These are phyloP conservation scores for Pichia californica DNA, from an alignment of 805 yeast species.

Conservation along the genomic window DNA sequence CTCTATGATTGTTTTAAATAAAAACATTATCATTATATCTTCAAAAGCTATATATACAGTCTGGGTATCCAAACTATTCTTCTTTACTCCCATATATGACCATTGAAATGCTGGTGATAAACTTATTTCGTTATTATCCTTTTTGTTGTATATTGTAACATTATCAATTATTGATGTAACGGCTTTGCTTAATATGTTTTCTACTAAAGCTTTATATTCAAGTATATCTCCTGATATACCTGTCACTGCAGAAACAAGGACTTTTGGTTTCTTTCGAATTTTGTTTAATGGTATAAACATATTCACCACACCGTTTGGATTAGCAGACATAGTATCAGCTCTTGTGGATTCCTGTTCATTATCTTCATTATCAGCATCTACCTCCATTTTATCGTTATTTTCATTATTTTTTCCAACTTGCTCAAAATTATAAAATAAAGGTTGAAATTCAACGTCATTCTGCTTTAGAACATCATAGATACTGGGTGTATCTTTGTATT, in stretches of 20 bases:
- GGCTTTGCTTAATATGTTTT: conserved; percentile 15
- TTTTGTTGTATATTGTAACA: neutral
- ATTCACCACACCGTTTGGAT: too few species aligned
- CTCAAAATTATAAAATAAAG: neutral
- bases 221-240: too few species aligned
- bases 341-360: neutral
- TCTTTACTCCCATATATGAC: conserved; percentile 16
- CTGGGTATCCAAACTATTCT: conserved; percentile 14
- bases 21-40: conserved; percentile 22
- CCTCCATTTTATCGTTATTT: neutral
- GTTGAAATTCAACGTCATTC: neutral
- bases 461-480: neutral
- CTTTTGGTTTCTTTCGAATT: too few species aligned
- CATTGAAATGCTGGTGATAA: conserved; percentile 18
- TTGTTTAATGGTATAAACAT: too few species aligned
- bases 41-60: conserved; percentile 23
- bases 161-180: neutral
- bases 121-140: conserved; percentile 1
- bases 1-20: conserved; percentile 16
- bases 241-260: too few species aligned
- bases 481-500: neutral
- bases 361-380: neutral
- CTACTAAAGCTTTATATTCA: conserved; percentile 16
- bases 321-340: neutral
- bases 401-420: neutral